Percentiles rank a stretch among this genome's conserved stretches.
Conservation (phyloP, 116 monocot genomes). For the Papilionanthe hybrid region DNA sequence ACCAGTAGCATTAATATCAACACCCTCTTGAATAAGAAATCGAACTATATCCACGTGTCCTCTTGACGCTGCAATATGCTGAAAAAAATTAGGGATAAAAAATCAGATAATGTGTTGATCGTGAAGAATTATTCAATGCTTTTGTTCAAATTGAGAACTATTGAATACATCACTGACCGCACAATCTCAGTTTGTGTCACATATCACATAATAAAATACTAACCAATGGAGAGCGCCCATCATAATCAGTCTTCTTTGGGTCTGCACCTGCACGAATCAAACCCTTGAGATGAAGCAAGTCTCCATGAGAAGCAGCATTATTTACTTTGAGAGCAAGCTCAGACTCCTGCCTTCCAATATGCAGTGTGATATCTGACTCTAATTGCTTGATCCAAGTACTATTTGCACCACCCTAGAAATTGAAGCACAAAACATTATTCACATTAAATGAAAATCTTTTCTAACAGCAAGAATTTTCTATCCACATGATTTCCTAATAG, state of each 20-base stretch:
- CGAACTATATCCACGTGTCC: slow-evolving; percentile 53
- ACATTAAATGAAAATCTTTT: background rate
- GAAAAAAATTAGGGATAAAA: slow-evolving; percentile 1
- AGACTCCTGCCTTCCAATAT: slow-evolving; percentile 87
- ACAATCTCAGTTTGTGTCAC: background rate
- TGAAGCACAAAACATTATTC: background rate
- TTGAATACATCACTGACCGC: background rate
- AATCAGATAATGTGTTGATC: background rate
- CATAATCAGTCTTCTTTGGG: slow-evolving; percentile 82
- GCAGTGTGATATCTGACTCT: slow-evolving; percentile 75
- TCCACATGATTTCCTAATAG: background rate
- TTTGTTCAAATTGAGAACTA: background rate
- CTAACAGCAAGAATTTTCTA: background rate
- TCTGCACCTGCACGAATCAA: slow-evolving; percentile 82
- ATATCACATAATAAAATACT: background rate
- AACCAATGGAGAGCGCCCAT: slow-evolving; percentile 91
- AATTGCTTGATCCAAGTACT: slow-evolving; percentile 51
- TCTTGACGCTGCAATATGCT: slow-evolving; percentile 84
- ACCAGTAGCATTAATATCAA: slow-evolving; percentile 66
- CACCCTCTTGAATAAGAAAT: slow-evolving; percentile 74
- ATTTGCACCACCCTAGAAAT: slow-evolving; percentile 43
- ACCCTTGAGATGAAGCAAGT: slow-evolving; percentile 67
- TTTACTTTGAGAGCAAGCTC: slow-evolving; percentile 85
- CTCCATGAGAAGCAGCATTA: slow-evolving; percentile 80
- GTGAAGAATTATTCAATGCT: background rate